Evolutionary conservation across 345 rosid genomes (phyloP).

Genomic region (Gossypium mustelinum): DNA sequence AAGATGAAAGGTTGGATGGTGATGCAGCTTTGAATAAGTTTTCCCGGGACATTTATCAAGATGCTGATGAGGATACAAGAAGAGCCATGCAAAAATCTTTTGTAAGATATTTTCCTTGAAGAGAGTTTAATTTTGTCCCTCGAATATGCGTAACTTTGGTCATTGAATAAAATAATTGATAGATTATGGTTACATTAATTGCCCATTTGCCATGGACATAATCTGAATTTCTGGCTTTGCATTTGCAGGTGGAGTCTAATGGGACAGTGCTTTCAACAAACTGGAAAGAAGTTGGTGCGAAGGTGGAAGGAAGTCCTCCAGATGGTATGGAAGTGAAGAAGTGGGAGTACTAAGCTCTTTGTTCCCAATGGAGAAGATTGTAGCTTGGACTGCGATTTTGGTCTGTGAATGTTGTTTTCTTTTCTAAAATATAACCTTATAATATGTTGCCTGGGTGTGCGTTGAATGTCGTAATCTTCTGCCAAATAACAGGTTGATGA

Average conservation of each 20-base stretch:
- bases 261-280: conserved; percentile 93
- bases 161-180: not conserved
- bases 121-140: not conserved
- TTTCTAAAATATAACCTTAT: not conserved
- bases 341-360: conserved; percentile 55
- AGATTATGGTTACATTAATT: not conserved
- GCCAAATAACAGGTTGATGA: not conserved
- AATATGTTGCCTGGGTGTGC: not conserved
- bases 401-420: conserved; percentile 9
- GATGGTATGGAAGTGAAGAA: conserved; percentile 95
- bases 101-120: conserved; percentile 41
- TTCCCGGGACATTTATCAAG: conserved; percentile 72
- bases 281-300: conserved; percentile 90
- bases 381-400: conserved; percentile 16
- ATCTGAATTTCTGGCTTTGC: not conserved
- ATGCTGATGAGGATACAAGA: conserved; percentile 81
- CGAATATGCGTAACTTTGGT: not conserved
- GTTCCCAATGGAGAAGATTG: not conserved
- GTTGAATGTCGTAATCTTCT: not conserved
- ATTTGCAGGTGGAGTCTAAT: conserved; percentile 71
- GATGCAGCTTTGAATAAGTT: conserved; percentile 95
- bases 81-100: conserved; percentile 95
- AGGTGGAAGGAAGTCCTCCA: conserved; percentile 85
- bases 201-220: not conserved
- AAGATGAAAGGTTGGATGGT: conserved; percentile 92